Evolutionary conservation across 495 filamentous ascomycete genomes (phyloP).

Genomic region (Eremomyces bilateralis): DNA sequence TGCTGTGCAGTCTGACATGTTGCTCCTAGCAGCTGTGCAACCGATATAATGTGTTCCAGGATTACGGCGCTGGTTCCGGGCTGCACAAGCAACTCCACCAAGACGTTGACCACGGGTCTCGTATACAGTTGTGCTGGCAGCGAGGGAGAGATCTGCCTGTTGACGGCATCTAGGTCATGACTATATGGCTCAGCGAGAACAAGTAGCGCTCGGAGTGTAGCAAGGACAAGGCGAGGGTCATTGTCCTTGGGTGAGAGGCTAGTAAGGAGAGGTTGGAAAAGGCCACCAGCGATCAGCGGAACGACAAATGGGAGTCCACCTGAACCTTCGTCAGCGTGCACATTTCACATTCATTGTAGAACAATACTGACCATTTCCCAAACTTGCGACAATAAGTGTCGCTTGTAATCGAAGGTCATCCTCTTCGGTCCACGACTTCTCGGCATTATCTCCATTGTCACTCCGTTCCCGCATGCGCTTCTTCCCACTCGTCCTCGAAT

Average conservation of each 20-base stretch:
- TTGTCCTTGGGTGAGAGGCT: conserved; percentile 42
- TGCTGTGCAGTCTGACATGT: conserved; percentile 47
- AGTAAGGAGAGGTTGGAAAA: conserved; percentile 43
- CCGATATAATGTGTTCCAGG: conserved; percentile 47
- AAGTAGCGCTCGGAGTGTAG: conserved; percentile 52
- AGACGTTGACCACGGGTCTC: conserved; percentile 26
- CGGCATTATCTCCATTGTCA: conserved; percentile 8
- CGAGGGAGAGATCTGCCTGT: too few relatives aligned
- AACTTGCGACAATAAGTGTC: conserved; percentile 55
- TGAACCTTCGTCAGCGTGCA: conserved; percentile 14
- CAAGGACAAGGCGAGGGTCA: conserved; percentile 40
- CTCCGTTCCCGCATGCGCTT: conserved; percentile 8
- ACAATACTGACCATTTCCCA: conserved; percentile 50
- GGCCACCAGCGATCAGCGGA: conserved; percentile 43
- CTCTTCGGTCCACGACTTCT: conserved; percentile 24
- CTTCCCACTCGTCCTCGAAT: conserved; percentile 18
- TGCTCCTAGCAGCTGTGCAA: conserved; percentile 44
- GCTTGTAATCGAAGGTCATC: conserved; percentile 55
- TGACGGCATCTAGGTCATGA: conserved; percentile 12
- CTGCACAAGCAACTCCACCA: conserved; percentile 39
- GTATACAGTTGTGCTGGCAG: conserved; percentile 46
- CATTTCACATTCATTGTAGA: background rate
- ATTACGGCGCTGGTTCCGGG: conserved; percentile 20
- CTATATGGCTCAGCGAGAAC: conserved; percentile 41
- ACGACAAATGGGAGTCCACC: conserved; percentile 61